Evolutionary conservation across 1,284 basidiomycete species (phyloP), one percentile per base, ranked within the genome.

Genomic region (Pseudozyma sp.): DNA sequence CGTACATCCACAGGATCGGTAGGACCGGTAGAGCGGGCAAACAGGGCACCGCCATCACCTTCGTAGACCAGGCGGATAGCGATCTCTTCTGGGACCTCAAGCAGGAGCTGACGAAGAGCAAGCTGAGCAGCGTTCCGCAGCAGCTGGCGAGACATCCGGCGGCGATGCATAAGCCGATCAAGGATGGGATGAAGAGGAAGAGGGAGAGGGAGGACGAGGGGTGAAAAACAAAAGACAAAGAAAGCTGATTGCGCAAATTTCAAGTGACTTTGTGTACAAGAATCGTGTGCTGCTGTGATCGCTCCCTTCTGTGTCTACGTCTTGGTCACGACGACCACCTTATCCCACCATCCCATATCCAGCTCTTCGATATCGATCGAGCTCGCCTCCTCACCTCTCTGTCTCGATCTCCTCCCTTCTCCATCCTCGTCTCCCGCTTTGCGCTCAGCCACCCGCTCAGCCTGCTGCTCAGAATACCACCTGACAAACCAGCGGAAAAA

Each of bases 1-100:
- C 92, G 53, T 98, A 98, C 84, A 92, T 97, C 56, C 96, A 99
- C 86, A 91, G 97, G 85, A 97, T 99, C 80, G 96, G 95, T 90
- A 62, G 96, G 83, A 99, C 96, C 48, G 96, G 96, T 81, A 92
- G 96, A 86, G 96, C 97, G 14, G 96, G 96, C 50, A 99, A 98
- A 86, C 88, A 90, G 81, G 96, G 96, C 59, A 89, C 90, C 0
- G 90, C 97, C 11, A 94, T 98, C 82, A 98, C 97, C 19, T 97
- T 99, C 89, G 87, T 99, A 68, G 92, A 92, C 47, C 94, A 96
- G 81, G 91, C 94, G 78, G 96, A 99, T 83, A 93, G 94, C 59
- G 96, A 99, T 87, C 92, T 97, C 84, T 94, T 98, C 50, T 82
- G 77, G 60, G 82, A 81, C 35, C 58, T 84, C 30, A 77, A 75